Base-by-base conservation (phyloP, 2,329 filamentous ascomycete species). In the Phialemonium atrogriseum region DNA sequence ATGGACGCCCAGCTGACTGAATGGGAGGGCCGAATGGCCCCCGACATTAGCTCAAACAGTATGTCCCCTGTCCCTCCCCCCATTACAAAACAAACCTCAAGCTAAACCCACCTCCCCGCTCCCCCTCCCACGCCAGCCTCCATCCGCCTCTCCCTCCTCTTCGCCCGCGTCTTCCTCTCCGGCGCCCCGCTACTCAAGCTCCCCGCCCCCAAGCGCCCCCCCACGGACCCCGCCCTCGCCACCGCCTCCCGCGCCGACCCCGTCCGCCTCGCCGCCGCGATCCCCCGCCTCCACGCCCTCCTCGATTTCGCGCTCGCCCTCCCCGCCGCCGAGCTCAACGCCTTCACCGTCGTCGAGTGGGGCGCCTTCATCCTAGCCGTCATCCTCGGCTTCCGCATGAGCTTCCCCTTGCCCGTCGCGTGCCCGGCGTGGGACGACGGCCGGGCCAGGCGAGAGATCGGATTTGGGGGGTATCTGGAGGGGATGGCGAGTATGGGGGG, bases 1-100 rank as follows among this genome's bases (percentile, higher is more conserved):
- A 55, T 72, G 17, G 64, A 68, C 35, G 46, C 59, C 4, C 66
- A 71, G 39, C 46, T 66, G 7, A 41, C 44, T n/a, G 60, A 68
- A 23, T 58, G 62, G 41, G 54, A 59, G 24, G 38, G 44, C 5
- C 38, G 36, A 3, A 60, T 71, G 31, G 45, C 59, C 0, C 40
- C 43, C 1, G 42, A 52, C 7, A 36, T 65, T 12, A 46, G 52
- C 3, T 42, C 46, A 5, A 42, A 44, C 11, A 36, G 49, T 55
- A 42, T 35, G 50, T 43, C 5, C 4, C 1, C 19, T 15, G 7
- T 23, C 15, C 10, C 10, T n/a, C 26, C 14, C 24, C 31, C 10
- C 8, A 35, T 38, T 14, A 28, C 41, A 49, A n/a, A n/a, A n/a
- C n/a, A n/a, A n/a, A n/a, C n/a, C n/a, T n/a, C n/a, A n/a, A n/a